Evolutionary conservation across 257 asterid genomes (phyloP).

Genomic region (Rehmannia glutinosa): DNA sequence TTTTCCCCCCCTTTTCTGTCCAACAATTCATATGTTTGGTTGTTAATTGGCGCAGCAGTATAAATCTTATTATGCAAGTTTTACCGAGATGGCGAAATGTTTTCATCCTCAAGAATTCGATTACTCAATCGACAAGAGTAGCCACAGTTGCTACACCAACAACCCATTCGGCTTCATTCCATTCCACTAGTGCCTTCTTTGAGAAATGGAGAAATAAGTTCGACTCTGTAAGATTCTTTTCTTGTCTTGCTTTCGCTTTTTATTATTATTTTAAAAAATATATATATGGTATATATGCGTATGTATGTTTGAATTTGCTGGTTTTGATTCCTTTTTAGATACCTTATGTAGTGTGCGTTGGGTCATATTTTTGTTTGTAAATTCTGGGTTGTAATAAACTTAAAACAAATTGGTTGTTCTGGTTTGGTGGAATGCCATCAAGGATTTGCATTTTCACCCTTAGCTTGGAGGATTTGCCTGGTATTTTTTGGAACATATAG

Average conservation of each 20-base stretch:
- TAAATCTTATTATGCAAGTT: slow-evolving; percentile 42
- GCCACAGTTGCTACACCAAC: slow-evolving; percentile 14
- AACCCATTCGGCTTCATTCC: slow-evolving; percentile 43
- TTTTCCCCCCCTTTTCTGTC: no score
- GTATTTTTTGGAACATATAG: background rate
- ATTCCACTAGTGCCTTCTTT: slow-evolving; percentile 35
- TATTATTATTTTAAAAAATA: background rate
- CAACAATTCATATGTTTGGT: background rate
- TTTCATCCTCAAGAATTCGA: slow-evolving; percentile 36
- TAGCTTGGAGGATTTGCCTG: no score
- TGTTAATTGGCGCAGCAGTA: background rate
- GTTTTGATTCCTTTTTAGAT: background rate
- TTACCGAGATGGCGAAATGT: slow-evolving; percentile 53
- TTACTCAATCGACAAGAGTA: slow-evolving; percentile 36
- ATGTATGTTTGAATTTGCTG: background rate
- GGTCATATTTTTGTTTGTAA: background rate
- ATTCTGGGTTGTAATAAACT: background rate
- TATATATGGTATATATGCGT: background rate
- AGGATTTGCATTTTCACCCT: no score
- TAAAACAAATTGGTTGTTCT: background rate
- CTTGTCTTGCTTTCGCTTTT: background rate
- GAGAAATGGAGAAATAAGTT: slow-evolving; percentile 57
- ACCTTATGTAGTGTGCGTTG: background rate
- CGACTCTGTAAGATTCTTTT: slow-evolving; percentile 39
- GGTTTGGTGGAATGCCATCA: background rate